Conservation (phyloP, 768 basidiomycete species). For the Tylopilus cervinicoccineus region DNA sequence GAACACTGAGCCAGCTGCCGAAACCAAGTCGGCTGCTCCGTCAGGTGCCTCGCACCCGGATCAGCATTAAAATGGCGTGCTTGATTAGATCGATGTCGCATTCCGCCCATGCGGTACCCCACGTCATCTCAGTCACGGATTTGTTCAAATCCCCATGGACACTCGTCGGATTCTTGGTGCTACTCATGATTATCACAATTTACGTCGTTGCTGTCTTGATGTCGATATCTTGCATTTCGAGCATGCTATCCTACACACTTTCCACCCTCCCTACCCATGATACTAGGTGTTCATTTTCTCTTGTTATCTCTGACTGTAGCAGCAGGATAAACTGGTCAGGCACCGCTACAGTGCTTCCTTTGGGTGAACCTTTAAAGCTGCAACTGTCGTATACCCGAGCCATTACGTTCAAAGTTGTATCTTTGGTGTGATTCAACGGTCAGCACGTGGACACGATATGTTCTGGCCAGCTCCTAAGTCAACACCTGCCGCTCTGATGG, state of each 20-base stretch:
- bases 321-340: slow-evolving; percentile 7
- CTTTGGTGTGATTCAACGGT: no score
- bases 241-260: slow-evolving; percentile 18
- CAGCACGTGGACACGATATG: background rate
- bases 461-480: no score
- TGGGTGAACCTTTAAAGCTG: background rate
- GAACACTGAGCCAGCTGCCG: slow-evolving; percentile 14
- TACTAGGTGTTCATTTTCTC: slow-evolving; percentile 1
- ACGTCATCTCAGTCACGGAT: background rate
- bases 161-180: background rate
- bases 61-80: slow-evolving; percentile 8
- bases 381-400: slow-evolving; percentile 16
- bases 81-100: background rate
- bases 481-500: no score
- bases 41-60: slow-evolving; percentile 1
- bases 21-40: slow-evolving; percentile 2
- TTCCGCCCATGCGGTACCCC: background rate
- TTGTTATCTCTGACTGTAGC: slow-evolving; percentile 9
- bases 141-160: slow-evolving; percentile 3
- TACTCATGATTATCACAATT: slow-evolving; percentile 21
- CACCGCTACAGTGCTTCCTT: slow-evolving; percentile 5
- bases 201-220: slow-evolving; percentile 27
- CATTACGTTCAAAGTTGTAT: no score
- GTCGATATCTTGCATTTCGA: slow-evolving; percentile 21
- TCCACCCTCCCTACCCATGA: background rate